Conservation (phyloP, 2,329 filamentous ascomycete species). For the Pleurostoma richardsiae region DNA sequence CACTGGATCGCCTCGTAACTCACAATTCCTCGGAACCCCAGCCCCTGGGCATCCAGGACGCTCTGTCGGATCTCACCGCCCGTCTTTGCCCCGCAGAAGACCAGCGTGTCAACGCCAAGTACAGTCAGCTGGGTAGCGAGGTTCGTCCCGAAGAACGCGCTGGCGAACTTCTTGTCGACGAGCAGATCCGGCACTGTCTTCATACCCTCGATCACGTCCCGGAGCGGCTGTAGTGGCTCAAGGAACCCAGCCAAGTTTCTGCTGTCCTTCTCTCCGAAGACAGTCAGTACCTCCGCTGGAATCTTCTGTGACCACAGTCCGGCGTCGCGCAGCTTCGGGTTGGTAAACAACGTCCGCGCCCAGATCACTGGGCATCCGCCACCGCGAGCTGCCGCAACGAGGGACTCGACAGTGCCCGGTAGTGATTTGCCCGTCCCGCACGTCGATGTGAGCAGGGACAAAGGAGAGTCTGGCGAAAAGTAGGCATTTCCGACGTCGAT, state of each 20-base stretch:
- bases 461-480: constrained; percentile 32
- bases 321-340: constrained; percentile 38
- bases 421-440: constrained; percentile 18
- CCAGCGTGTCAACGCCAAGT: constrained; percentile 33
- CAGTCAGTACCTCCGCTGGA: constrained; percentile 27
- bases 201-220: neutral
- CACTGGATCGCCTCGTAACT: constrained; percentile 6
- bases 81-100: constrained; percentile 41
- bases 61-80: constrained; percentile 39
- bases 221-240: constrained; percentile 26
- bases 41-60: constrained; percentile 36
- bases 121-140: constrained; percentile 26
- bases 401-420: constrained; percentile 29
- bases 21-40: constrained; percentile 38
- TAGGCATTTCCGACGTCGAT: constrained; percentile 43
- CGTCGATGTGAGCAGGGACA: constrained; percentile 31
- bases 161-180: constrained; percentile 36
- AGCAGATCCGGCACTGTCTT: constrained; percentile 19
- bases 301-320: constrained; percentile 35
- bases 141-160: constrained; percentile 39
- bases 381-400: constrained; percentile 32
- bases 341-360: constrained; percentile 34
- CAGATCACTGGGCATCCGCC: constrained; percentile 33
- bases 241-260: constrained; percentile 32
- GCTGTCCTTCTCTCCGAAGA: constrained; percentile 32